Evolutionary conservation across 495 filamentous ascomycete species (phyloP), one percentile per base, ranked within the genome.

Genomic region (Hypoxylon subgilvum): DNA sequence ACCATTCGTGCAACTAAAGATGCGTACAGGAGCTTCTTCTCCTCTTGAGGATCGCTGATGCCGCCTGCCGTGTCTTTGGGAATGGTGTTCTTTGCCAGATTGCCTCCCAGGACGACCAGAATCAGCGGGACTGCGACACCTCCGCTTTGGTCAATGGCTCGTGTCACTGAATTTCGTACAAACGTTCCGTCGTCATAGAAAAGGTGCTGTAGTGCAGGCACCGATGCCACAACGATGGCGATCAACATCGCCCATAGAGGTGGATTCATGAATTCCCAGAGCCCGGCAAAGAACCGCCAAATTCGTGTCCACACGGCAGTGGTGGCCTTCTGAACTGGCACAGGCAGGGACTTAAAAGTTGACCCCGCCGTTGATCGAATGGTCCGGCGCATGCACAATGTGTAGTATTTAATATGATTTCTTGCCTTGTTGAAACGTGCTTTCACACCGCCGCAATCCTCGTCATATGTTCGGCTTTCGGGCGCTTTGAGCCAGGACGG

Each of bases 181-280:
- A 98, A 97, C 3, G 91, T 90, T 19, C 92, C 94, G 9, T 89
- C 85, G 39, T 85, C 78, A 76, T 96, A 98, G 77, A 98, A 97
- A 10, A 92, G 74, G 19, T 75, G 74, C 70, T 98, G 92, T 2
- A 97, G 79, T 1, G 77, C 69, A 0, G 94, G 95, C n/a, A 97
- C 82, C 2, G 91, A 96, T 19, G 95, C 94, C 4, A 97, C 87
- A 48, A 97, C 69, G 49, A 97, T 87, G 13, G 95, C 88, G 16
- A 84, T 74, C 1, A 97, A 78, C 93, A 98, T 97, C 7, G 94
- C 93, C 91, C 92, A 97, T 1, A 98, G 84, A 0, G 94, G 95
- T 5, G 94, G 93, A 72, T 97, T 98, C 94, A 98, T 97, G 72
- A 96, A 94, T 30, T 88, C 88, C 89, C 88, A 92, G 6, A 88